phyloP scores from a whole-genome alignment of 169 alveolate genomes.

The Plasmodium sp. region DNA sequence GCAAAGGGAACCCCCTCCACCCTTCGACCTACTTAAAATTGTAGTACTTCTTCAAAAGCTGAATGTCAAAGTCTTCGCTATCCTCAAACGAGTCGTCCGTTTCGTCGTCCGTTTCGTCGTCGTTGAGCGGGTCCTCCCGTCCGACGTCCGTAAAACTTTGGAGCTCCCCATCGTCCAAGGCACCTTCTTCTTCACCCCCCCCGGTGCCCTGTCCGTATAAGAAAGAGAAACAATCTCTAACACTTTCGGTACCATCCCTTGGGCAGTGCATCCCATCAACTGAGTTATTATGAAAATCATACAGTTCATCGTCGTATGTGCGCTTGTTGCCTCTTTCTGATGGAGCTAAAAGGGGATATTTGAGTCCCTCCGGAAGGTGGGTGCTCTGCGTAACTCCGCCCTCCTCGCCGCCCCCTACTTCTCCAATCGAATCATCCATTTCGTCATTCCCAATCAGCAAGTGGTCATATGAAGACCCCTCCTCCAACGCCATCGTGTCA shows the following conservation, averaged over 20 bases:
- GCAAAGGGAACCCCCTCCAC: background rate
- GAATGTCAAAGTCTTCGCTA: conserved; percentile 68
- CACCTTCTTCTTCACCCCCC: background rate
- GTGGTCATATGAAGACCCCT: conserved; percentile 20
- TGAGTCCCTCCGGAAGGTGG: background rate
- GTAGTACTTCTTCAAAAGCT: conserved; percentile 64
- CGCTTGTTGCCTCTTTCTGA: background rate
- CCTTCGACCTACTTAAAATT: conserved; percentile 14
- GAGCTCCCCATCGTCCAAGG: background rate
- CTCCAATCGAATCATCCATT: background rate
- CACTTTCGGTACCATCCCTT: background rate
- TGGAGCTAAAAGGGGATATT: background rate
- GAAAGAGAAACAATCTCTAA: background rate
- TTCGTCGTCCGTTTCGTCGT: conserved; percentile 45
- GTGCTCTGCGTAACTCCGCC: background rate
- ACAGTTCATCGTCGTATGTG: background rate
- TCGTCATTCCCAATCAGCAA: conserved; percentile 12
- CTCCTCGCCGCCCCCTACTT: background rate
- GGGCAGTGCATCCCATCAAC: background rate
- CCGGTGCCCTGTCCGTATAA: background rate
- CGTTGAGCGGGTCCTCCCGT: background rate
- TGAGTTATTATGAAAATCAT: background rate
- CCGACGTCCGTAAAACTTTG: background rate
- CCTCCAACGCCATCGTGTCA: conserved; percentile 44
- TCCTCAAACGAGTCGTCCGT: conserved; percentile 34